Conservation (phyloP, 2,329 filamentous ascomycete genomes). For the Huntiella abstrusa region DNA sequence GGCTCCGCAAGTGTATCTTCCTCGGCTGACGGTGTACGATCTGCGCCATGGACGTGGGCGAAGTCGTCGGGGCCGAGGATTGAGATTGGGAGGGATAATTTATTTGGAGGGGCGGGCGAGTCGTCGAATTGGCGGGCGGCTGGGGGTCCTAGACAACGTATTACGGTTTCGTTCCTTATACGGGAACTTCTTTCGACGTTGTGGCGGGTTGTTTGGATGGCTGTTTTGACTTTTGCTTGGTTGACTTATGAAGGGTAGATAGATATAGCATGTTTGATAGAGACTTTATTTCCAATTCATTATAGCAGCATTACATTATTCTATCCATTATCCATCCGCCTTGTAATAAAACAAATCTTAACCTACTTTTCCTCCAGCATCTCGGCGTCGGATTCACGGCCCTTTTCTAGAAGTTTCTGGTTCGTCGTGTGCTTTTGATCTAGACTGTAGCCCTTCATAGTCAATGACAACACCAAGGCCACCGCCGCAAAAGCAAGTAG, state of each 20-base stretch:
- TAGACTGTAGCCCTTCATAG: slow-evolving; percentile 17
- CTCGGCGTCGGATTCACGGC: background rate
- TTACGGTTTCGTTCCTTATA: slow-evolving; percentile 28
- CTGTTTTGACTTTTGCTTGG: slow-evolving; percentile 45
- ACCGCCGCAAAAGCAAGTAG: slow-evolving; percentile 17
- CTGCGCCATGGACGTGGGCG: slow-evolving; percentile 24
- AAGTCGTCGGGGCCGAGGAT: slow-evolving; percentile 29
- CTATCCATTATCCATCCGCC: background rate
- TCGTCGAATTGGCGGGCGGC: slow-evolving; percentile 13
- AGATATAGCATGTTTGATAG: background rate
- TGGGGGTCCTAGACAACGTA: slow-evolving; percentile 17
- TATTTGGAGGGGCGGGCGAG: slow-evolving; percentile 16
- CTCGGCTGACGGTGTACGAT: background rate
- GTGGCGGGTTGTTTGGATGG: slow-evolving; percentile 45
- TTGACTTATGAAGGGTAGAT: slow-evolving; percentile 42
- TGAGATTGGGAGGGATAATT: slow-evolving; percentile 29
- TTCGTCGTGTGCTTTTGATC: slow-evolving; percentile 18
- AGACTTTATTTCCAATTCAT: background rate
- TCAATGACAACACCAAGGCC: slow-evolving; percentile 18
- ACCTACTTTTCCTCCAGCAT: background rate
- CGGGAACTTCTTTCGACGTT: slow-evolving; percentile 43
- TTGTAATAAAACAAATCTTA: background rate
- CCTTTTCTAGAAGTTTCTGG: slow-evolving; percentile 8
- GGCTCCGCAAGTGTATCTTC: slow-evolving; percentile 12
- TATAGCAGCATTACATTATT: background rate